Conservation (phyloP, 2,329 filamentous ascomycete genomes). For the Stromatinia cepivora region DNA sequence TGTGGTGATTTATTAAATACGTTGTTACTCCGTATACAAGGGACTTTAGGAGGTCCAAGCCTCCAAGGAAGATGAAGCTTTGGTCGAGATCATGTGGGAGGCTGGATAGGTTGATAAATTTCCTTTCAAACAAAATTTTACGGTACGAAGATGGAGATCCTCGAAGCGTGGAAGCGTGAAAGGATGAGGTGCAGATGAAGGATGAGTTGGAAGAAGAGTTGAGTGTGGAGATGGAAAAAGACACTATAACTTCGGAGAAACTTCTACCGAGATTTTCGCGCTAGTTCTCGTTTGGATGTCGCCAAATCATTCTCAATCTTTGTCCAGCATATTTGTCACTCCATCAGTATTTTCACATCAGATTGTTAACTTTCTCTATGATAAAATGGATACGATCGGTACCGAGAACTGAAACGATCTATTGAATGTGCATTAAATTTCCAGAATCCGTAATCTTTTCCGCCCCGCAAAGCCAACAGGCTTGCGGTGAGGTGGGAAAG, state of each 20-base stretch:
- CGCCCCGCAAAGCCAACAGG: conserved; percentile 9
- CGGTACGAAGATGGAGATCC: not conserved
- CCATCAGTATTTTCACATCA: not conserved
- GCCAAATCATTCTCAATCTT: conserved; percentile 2
- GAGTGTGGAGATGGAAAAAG: not conserved
- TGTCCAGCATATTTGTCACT: not conserved
- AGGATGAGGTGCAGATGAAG: not conserved
- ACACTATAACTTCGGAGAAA: not conserved
- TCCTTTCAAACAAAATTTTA: not conserved
- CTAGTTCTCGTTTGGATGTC: conserved; percentile 12
- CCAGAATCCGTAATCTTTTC: conserved; percentile 8
- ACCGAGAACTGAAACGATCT: not conserved
- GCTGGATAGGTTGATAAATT: not conserved
- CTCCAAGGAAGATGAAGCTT: not conserved
- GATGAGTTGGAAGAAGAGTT: not conserved
- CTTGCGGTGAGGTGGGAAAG: conserved; percentile 8
- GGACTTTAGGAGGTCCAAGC: no score
- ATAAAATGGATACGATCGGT: conserved; percentile 3
- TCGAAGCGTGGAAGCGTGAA: not conserved
- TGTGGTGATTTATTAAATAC: conserved; percentile 1
- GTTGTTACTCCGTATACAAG: conserved; percentile 13
- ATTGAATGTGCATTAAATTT: conserved; percentile 14
- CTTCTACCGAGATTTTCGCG: not conserved
- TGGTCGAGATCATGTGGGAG: not conserved
- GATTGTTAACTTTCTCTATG: not conserved